These are phyloP conservation scores for Amylostereum areolatum DNA, from an alignment of 1,284 basidiomycete genomes.

Conservation along the genomic window DNA sequence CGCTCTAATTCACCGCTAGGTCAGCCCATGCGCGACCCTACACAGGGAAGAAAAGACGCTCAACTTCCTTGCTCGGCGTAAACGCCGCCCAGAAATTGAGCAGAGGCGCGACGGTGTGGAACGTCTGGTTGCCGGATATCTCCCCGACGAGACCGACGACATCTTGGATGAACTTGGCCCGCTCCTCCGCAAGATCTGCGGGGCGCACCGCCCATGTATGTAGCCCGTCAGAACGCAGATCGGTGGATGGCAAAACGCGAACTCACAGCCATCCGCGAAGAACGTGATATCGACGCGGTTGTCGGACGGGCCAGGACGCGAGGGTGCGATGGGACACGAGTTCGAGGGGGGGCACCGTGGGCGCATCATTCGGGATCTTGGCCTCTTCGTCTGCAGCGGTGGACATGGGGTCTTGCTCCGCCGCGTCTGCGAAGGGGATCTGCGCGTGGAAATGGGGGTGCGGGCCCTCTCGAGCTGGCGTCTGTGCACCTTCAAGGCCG, in stretches of 20 bases:
- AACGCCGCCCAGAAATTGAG: constrained; percentile 84
- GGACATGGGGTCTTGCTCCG: not conserved
- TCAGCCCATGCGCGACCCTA: not conserved
- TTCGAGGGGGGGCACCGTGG: constrained; percentile 39
- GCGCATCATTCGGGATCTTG: not conserved
- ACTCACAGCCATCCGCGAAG: constrained; percentile 80
- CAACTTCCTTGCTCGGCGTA: constrained; percentile 64
- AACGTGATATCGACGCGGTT: constrained; percentile 77
- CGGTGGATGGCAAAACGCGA: not conserved
- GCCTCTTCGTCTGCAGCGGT: not conserved
- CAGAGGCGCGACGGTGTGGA: constrained; percentile 69
- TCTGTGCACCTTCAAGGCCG: not conserved
- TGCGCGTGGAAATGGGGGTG: not conserved
- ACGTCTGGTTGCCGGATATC: constrained; percentile 70
- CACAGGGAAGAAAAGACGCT: constrained; percentile 1
- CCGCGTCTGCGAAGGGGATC: not conserved
- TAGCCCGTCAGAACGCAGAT: not conserved
- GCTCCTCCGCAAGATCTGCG: constrained; percentile 57
- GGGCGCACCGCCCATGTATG: not conserved
- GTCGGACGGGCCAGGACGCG: constrained; percentile 40
- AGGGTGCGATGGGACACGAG: constrained; percentile 53
- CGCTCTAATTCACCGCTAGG: constrained; percentile 43
- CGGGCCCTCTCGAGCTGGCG: not conserved
- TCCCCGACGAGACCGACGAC: constrained; percentile 62
- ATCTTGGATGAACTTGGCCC: constrained; percentile 64